These are phyloP conservation scores for Daldinia loculata DNA, from an alignment of 495 filamentous ascomycete species.

Conservation along the genomic window DNA sequence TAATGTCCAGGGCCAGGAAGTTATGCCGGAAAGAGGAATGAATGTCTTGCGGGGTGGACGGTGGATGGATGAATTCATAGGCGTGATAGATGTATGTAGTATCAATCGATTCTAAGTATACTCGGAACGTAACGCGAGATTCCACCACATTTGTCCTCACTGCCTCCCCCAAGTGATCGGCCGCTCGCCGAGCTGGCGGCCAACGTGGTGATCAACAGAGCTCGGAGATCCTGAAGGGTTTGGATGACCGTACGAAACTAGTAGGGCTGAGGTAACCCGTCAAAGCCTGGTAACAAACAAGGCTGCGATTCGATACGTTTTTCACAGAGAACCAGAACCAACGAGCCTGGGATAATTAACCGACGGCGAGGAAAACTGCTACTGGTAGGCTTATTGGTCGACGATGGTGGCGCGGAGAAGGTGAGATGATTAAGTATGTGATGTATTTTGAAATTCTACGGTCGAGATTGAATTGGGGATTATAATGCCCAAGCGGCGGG, in stretches of 20 bases:
- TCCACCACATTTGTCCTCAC: slow-evolving; percentile 34
- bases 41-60: slow-evolving; percentile 46
- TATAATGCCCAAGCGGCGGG: not conserved
- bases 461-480: slow-evolving; percentile 9
- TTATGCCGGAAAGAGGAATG: slow-evolving; percentile 51
- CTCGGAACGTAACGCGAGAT: slow-evolving; percentile 44
- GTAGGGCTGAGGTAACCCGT: slow-evolving; percentile 42
- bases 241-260: slow-evolving; percentile 17
- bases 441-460: slow-evolving; percentile 30
- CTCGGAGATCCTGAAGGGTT: slow-evolving; percentile 10
- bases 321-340: slow-evolving; percentile 9
- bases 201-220: slow-evolving; percentile 34
- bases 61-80: slow-evolving; percentile 51
- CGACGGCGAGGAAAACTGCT: slow-evolving; percentile 16
- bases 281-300: slow-evolving; percentile 20
- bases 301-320: slow-evolving; percentile 28
- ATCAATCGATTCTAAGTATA: slow-evolving; percentile 44
- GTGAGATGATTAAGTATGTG: slow-evolving; percentile 19
- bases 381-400: slow-evolving; percentile 35
- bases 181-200: slow-evolving; percentile 34
- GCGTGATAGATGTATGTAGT: slow-evolving; percentile 40
- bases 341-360: slow-evolving; percentile 27
- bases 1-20: slow-evolving; percentile 42
- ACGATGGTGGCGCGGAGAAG: slow-evolving; percentile 32
- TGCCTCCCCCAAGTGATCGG: slow-evolving; percentile 35